These are phyloP conservation scores for Cercospora sp. DNA, from an alignment of 2,329 filamentous ascomycete species.

Conservation along the genomic window DNA sequence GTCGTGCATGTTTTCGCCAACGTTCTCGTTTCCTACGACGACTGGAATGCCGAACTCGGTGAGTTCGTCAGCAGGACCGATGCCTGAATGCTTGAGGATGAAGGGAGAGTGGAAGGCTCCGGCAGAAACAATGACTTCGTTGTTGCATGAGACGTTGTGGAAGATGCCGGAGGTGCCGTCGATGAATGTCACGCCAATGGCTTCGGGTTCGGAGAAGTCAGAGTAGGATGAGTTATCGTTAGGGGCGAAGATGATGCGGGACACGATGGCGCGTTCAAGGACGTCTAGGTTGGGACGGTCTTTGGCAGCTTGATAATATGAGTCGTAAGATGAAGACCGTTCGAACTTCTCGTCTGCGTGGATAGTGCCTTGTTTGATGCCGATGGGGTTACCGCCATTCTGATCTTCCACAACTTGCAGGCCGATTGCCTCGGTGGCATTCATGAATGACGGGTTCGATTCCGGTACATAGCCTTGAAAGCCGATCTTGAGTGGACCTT, in stretches of 20 bases:
- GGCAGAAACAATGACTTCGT: constrained; percentile 50
- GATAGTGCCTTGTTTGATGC: constrained; percentile 25
- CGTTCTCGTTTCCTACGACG: constrained; percentile 60
- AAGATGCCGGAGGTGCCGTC: constrained; percentile 23
- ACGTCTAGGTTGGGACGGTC: constrained; percentile 21
- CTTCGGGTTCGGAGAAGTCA: neutral
- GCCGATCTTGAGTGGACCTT: constrained; percentile 26
- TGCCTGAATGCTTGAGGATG: constrained; percentile 63
- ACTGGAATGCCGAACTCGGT: constrained; percentile 55
- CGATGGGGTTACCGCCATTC: constrained; percentile 19
- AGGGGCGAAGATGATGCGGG: constrained; percentile 19
- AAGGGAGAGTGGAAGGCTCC: constrained; percentile 66
- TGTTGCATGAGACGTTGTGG: constrained; percentile 31
- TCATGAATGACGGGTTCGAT: constrained; percentile 25
- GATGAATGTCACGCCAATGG: constrained; percentile 22
- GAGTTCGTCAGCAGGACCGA: constrained; percentile 59
- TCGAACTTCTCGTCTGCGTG: constrained; percentile 22
- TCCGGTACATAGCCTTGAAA: constrained; percentile 24
- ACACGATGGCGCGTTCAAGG: constrained; percentile 17
- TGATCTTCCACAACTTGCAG: constrained; percentile 18
- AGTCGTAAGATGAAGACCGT: constrained; percentile 22
- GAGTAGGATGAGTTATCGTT: neutral
- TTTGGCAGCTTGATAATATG: constrained; percentile 20
- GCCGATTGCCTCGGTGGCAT: constrained; percentile 20
- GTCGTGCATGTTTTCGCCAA: constrained; percentile 65